Evolutionary conservation across 306 rosid species (phyloP), one percentile per base, ranked within the genome.

Genomic region (Prunus fruticosa): DNA sequence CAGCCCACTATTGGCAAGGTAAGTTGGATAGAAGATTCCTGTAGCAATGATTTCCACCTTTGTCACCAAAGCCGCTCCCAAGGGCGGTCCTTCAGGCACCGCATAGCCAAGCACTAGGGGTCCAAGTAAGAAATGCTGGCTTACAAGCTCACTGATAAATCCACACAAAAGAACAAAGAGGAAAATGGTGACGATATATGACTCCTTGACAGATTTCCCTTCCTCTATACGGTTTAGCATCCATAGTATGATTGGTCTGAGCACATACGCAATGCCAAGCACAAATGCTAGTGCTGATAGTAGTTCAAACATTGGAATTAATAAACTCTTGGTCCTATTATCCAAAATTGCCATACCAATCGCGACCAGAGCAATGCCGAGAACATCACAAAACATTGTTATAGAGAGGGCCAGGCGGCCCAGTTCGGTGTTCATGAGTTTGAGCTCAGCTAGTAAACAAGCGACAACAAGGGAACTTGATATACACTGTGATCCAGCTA

Each of bases 41-140:
- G 70, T 3, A 78, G 70, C 57, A 3, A 90, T 0, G 16, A 86
- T 71, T 28, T 90, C 93, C 75, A 90, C 6, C 78, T 77, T 92
- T 1, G 28, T 1, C 50, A 82, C 71, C 77, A 92, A 25, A 41
- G 84, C 41, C 12, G 91, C 64, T 16, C 97, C 97, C 12, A 92
- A 3, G 0, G 97, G 97, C 5, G 90, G 91, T 6, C 96, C 96
- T 64, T 75, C 84, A 2, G 96, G 96, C 67, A 90, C 66, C 54
- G 47, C 81, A 45, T 83, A 67, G 43, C 97, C 97, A 2, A 89
- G 72, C 71, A 84, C 1, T 6, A 92, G 67, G 11, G 96, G 89
- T 67, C 97, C 96, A 56, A 84, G 27, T 2, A 58, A 15, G 71
- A 46, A 89, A 82, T 90, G 96, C 25, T 90, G 91, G 14, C 96